phyloP scores from a whole-genome alignment of 2,329 filamentous ascomycete species.

The Paecilomyces variotii region DNA sequence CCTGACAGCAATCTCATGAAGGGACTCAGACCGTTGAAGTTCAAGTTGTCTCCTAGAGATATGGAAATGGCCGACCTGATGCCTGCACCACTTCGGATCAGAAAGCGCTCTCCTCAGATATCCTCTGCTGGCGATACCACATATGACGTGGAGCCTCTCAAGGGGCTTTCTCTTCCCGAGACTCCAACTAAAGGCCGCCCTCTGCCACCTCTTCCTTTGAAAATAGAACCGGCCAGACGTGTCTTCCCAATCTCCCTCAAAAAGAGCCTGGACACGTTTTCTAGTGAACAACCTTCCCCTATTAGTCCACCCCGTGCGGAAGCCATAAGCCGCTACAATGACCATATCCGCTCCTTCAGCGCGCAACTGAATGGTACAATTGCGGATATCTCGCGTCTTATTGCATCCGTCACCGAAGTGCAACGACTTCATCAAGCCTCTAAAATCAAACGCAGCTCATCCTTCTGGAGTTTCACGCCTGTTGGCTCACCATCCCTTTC shows the following conservation, averaged over 20 bases:
- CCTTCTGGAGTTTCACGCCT: slow-evolving; percentile 34
- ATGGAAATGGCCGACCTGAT: not conserved
- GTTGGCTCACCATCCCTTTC: slow-evolving; percentile 4
- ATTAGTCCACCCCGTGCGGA: slow-evolving; percentile 3
- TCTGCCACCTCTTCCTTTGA: not conserved
- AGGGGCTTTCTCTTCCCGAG: not conserved
- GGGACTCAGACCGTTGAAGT: not conserved
- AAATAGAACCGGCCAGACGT: not conserved
- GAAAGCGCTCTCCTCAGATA: not conserved
- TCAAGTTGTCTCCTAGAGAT: not conserved
- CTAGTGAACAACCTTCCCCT: not conserved
- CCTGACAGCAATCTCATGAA: not conserved
- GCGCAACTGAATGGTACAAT: slow-evolving; percentile 21
- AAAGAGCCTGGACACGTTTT: not conserved
- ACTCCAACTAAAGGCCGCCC: not conserved
- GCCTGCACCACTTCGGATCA: slow-evolving; percentile 6
- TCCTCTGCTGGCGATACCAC: not conserved
- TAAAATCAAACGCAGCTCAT: slow-evolving; percentile 22
- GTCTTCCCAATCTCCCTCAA: not conserved
- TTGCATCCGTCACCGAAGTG: slow-evolving; percentile 15
- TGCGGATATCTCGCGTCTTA: slow-evolving; percentile 15
- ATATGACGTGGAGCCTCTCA: not conserved
- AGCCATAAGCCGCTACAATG: slow-evolving; percentile 16
- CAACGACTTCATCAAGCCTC: slow-evolving; percentile 18
- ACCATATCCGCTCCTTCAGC: slow-evolving; percentile 15